Base-by-base conservation (phyloP, 1,139 yeast species). In the Pneumocystis jirovecii region DNA sequence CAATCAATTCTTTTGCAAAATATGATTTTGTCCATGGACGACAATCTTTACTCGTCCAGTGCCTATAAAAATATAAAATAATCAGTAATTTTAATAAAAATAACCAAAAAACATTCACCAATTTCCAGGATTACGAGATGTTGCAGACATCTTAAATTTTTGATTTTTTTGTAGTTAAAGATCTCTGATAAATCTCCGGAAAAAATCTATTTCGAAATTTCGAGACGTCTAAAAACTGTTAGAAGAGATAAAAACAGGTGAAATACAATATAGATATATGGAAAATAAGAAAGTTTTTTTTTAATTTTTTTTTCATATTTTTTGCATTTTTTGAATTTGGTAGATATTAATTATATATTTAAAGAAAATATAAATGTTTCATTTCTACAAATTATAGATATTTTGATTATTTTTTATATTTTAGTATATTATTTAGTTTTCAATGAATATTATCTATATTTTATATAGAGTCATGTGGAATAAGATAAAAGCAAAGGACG, bases 11-110 rank as follows among this genome's bases (percentile, higher is more conserved):
- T 63, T 82, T 81, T 62, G 78, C 76, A 74, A 93, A 88, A 75
- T 91, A 93, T 62, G 82, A 81, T 68, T 84, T 83, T 17, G 96
- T 81, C 98, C 98, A 93, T 69, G 83, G 85, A 68, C 91, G 82
- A 77, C 98, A 93, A 80, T 93, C 93, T 76, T 93, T 93, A 77
- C 93, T 97, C 69, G 93, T 97, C 98, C 98, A 93, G 80, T 93
- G 98, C 98, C 76, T 74, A 40, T 40, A 40, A 15, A 40, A 17
- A 17, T 17, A 40, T 2, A 15, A 40, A 40, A 17, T 40, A 17
- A 12, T 40, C 19, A 40, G 19, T 40, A 8, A 40, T 40, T 40
- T 65, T 67, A 59, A 67, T 64, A 34, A 67, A 66, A 57, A 63
- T 67, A 40, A 21, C 44, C 6, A 34, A 35, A 44, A 59, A 63